A percentile compares a stretch with the other conserved stretches of the same genome.
phyloP scores from a whole-genome alignment of 2,329 filamentous ascomycete species.

The Aspergillus awamori region DNA sequence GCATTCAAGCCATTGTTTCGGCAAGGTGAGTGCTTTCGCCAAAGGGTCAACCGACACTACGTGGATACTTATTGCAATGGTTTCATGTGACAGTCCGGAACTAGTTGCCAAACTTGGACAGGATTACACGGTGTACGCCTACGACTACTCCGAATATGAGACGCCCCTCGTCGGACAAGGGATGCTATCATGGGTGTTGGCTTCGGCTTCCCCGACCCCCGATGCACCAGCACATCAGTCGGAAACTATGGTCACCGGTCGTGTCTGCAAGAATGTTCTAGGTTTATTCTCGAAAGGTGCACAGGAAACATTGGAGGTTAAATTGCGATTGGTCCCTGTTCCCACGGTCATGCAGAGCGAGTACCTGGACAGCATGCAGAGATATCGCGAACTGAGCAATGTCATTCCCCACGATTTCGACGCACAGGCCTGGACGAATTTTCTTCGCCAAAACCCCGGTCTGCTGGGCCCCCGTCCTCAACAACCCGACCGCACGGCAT shows the following conservation, averaged over 20 bases:
- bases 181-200: conserved; percentile 83
- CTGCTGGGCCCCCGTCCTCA: conserved; percentile 34
- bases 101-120: conserved; percentile 70
- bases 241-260: conserved; percentile 75
- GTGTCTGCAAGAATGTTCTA: conserved; percentile 82
- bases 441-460: conserved; percentile 70
- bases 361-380: conserved; percentile 63
- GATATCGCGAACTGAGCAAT: conserved; percentile 61
- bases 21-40: conserved; percentile 53
- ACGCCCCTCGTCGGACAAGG: conserved; percentile 93
- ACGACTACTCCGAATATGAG: conserved; percentile 94
- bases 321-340: conserved; percentile 80
- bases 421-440: conserved; percentile 74
- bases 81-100: conserved; percentile 68
- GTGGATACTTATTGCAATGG: conserved; percentile 7
- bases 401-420: conserved; percentile 65
- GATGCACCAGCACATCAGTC: conserved; percentile 61
- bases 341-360: conserved; percentile 65
- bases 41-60: not conserved
- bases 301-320: conserved; percentile 90
- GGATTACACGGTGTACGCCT: conserved; percentile 96
- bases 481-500: conserved; percentile 29
- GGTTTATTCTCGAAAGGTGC: conserved; percentile 78
- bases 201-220: conserved; percentile 59
- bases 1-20: conserved; percentile 76